These are phyloP conservation scores for Entrophospora sp. DNA, from an alignment of 192 early-diverging fungal species.

Conservation along the genomic window DNA sequence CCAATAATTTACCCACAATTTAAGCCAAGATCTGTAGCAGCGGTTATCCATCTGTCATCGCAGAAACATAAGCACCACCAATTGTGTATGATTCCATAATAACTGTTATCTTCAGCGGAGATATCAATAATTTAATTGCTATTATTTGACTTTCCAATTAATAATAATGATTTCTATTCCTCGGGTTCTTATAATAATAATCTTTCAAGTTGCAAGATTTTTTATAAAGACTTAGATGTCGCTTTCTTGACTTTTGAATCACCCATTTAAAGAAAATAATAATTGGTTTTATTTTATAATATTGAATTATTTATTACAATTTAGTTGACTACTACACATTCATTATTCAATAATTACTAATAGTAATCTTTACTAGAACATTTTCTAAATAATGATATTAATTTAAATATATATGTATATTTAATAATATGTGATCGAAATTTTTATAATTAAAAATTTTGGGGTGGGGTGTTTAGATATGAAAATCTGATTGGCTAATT, in stretches of 20 bases:
- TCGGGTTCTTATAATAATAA: constrained; percentile 15
- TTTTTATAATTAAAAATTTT: too few species aligned
- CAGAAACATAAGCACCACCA: constrained; percentile 94
- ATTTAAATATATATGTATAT: too few species aligned
- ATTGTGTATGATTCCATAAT: constrained; percentile 96
- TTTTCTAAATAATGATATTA: constrained; percentile 55
- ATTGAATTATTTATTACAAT: not conserved
- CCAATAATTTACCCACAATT: constrained; percentile 65
- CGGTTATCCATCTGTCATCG: constrained; percentile 95
- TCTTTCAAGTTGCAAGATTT: constrained; percentile 86
- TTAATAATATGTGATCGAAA: too few species aligned
- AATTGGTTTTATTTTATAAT: not conserved
- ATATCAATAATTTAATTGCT: too few species aligned
- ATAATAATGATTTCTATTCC: too few species aligned
- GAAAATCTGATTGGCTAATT: too few species aligned
- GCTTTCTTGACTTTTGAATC: constrained; percentile 70
- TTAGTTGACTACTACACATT: too few species aligned
- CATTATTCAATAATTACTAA: constrained; percentile 52
- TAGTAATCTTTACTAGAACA: constrained; percentile 61
- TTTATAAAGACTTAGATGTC: constrained; percentile 80
- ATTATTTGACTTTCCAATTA: too few species aligned
- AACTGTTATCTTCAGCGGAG: constrained; percentile 76
- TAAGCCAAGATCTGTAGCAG: constrained; percentile 87
- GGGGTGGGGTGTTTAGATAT: too few species aligned
- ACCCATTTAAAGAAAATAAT: constrained; percentile 53